These are phyloP conservation scores for Paraphaeosphaeria sporulosa DNA, from an alignment of 2,329 filamentous ascomycete genomes.

Conservation along the genomic window DNA sequence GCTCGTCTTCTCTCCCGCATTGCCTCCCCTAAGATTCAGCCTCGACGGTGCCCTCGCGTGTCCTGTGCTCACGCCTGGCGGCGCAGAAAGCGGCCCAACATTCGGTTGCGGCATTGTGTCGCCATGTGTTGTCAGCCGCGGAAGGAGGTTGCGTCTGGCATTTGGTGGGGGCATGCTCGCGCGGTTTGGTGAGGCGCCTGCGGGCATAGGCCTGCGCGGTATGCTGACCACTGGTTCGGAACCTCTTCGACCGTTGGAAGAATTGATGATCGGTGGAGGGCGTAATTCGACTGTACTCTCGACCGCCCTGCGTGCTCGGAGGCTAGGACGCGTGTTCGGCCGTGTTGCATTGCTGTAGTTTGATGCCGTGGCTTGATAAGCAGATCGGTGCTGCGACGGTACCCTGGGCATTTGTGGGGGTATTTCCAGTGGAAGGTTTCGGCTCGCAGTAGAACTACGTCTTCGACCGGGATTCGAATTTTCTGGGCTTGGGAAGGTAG, in stretches of 20 bases:
- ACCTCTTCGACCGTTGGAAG: slow-evolving; percentile 28
- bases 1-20: slow-evolving; percentile 12
- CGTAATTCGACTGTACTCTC: slow-evolving; percentile 33
- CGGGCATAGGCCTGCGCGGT: slow-evolving; percentile 22
- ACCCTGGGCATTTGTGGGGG: slow-evolving; percentile 23
- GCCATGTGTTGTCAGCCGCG: slow-evolving; percentile 12
- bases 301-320: slow-evolving; percentile 23
- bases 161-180: slow-evolving; percentile 19
- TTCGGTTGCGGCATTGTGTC: background rate
- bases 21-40: background rate
- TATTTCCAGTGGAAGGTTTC: slow-evolving; percentile 21
- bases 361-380: slow-evolving; percentile 26
- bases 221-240: slow-evolving; percentile 31
- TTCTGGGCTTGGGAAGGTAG: slow-evolving; percentile 43
- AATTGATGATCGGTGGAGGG: slow-evolving; percentile 28
- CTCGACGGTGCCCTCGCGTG: slow-evolving; percentile 5
- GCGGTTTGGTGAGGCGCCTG: slow-evolving; percentile 15
- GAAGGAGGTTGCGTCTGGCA: slow-evolving; percentile 15
- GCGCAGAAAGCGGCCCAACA: slow-evolving; percentile 17
- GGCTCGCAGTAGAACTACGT: slow-evolving; percentile 33
- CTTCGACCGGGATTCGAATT: slow-evolving; percentile 29
- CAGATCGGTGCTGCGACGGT: slow-evolving; percentile 21
- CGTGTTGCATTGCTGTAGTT: slow-evolving; percentile 1
- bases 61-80: slow-evolving; percentile 16
- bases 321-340: slow-evolving; percentile 20